Conservation (phyloP, 1,284 basidiomycete genomes). For the Moniliophthora roreri region DNA sequence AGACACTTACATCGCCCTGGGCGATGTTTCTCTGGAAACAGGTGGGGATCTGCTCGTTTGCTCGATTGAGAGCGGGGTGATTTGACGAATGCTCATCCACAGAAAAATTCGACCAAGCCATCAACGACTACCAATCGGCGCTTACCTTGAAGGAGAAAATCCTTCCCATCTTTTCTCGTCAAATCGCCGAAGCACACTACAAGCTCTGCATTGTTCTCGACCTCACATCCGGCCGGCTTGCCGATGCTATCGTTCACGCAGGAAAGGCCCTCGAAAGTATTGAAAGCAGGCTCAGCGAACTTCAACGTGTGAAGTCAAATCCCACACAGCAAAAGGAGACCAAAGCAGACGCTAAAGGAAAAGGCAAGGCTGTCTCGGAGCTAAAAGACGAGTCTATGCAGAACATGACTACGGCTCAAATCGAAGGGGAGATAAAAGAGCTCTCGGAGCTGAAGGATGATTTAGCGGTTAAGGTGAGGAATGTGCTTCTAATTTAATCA, state of each 20-base stretch:
- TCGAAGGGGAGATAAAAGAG: constrained; percentile 78
- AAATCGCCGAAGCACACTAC: constrained; percentile 88
- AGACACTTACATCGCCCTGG: constrained; percentile 82
- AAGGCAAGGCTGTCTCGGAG: constrained; percentile 56
- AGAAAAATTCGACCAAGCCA: constrained; percentile 94
- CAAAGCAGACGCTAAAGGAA: constrained; percentile 56
- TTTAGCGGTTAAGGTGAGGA: constrained; percentile 72
- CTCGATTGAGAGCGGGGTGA: no score
- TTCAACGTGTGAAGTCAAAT: constrained; percentile 35
- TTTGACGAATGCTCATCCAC: constrained; percentile 16
- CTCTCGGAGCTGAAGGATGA: constrained; percentile 75
- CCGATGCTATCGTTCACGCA: constrained; percentile 80
- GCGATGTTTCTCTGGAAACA: constrained; percentile 88
- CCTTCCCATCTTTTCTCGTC: constrained; percentile 77
- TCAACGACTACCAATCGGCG: constrained; percentile 77
- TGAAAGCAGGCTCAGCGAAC: constrained; percentile 62
- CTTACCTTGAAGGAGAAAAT: constrained; percentile 70
- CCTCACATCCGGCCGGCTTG: constrained; percentile 75
- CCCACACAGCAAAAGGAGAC: constrained; percentile 22
- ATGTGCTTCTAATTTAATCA: neutral
- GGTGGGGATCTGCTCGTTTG: no score
- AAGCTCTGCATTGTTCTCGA: constrained; percentile 89
- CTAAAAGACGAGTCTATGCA: constrained; percentile 55
- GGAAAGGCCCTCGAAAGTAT: constrained; percentile 78
- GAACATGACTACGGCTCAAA: constrained; percentile 64